phyloP scores from a whole-genome alignment of 2,329 filamentous ascomycete genomes.

The Fusarium beomiforme region DNA sequence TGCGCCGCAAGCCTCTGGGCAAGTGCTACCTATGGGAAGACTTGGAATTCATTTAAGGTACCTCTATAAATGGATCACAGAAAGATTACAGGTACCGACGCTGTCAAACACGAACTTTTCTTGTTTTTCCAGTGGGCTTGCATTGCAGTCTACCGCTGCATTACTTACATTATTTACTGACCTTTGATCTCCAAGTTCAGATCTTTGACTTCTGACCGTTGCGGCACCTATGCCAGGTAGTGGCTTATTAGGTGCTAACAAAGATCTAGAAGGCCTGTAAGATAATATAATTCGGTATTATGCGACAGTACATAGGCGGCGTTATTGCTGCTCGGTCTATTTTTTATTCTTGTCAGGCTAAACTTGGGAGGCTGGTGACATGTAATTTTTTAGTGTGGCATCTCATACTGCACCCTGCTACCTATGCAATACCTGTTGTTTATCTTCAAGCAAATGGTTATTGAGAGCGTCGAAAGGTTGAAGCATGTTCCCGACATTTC shows the following conservation, averaged over 20 bases:
- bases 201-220: constrained; percentile 2
- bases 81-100: background rate
- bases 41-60: constrained; percentile 2
- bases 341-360: constrained; percentile 10
- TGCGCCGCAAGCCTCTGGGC: constrained; percentile 3
- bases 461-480: background rate
- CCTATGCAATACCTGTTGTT: constrained; percentile 1
- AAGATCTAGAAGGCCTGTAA: background rate
- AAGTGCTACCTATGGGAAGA: background rate
- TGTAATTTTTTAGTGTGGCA: background rate
- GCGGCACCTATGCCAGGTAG: constrained; percentile 19
- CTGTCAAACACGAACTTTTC: background rate
- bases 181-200: background rate
- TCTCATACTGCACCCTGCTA: background rate
- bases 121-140: background rate
- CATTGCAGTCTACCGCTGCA: background rate
- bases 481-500: background rate
- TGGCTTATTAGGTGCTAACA: constrained; percentile 9
- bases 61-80: background rate
- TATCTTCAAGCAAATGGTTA: background rate
- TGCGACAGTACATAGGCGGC: too few species aligned
- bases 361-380: constrained; percentile 34
- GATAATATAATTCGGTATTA: constrained; percentile 18
- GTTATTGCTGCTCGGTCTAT: background rate
- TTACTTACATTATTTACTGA: background rate